A percentile compares a stretch with the other conserved stretches of the same genome.
These are phyloP conservation scores for Penicillium oxalicum DNA, from an alignment of 2,329 filamentous ascomycete genomes.

Conservation along the genomic window DNA sequence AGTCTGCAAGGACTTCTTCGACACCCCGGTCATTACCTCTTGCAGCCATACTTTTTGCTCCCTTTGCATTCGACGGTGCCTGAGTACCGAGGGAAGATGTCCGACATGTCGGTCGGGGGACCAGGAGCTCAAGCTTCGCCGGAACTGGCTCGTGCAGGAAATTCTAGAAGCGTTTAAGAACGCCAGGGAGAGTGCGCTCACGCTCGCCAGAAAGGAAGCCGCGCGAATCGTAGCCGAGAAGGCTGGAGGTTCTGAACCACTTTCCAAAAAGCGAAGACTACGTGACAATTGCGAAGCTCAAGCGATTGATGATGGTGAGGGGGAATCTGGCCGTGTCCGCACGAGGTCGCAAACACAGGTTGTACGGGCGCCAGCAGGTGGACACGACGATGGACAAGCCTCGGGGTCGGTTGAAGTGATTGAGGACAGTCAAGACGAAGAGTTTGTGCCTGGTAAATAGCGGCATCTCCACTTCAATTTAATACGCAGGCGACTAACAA, in stretches of 20 bases:
- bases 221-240: slow-evolving; percentile 49
- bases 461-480: not conserved
- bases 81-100: slow-evolving; percentile 79
- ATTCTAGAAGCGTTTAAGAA: slow-evolving; percentile 71
- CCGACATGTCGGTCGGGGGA: slow-evolving; percentile 73
- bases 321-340: slow-evolving; percentile 23
- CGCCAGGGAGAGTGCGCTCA: slow-evolving; percentile 57
- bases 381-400: slow-evolving; percentile 6
- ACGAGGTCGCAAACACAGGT: slow-evolving; percentile 29
- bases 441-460: slow-evolving; percentile 31
- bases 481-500: slow-evolving; percentile 13
- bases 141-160: slow-evolving; percentile 81
- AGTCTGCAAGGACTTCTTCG: slow-evolving; percentile 96
- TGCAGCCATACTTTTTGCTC: slow-evolving; percentile 97
- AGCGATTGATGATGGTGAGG: slow-evolving; percentile 32
- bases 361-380: slow-evolving; percentile 12
- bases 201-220: slow-evolving; percentile 54
- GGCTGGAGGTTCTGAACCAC: slow-evolving; percentile 26
- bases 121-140: slow-evolving; percentile 76
- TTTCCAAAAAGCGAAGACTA: slow-evolving; percentile 33
- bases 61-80: slow-evolving; percentile 80
- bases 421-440: slow-evolving; percentile 40
- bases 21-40: slow-evolving; percentile 87
- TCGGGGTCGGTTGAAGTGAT: slow-evolving; percentile 25
- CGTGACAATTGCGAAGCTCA: slow-evolving; percentile 31